phyloP scores from a whole-genome alignment of 2,329 filamentous ascomycete genomes.

The Xylaria sp. region DNA sequence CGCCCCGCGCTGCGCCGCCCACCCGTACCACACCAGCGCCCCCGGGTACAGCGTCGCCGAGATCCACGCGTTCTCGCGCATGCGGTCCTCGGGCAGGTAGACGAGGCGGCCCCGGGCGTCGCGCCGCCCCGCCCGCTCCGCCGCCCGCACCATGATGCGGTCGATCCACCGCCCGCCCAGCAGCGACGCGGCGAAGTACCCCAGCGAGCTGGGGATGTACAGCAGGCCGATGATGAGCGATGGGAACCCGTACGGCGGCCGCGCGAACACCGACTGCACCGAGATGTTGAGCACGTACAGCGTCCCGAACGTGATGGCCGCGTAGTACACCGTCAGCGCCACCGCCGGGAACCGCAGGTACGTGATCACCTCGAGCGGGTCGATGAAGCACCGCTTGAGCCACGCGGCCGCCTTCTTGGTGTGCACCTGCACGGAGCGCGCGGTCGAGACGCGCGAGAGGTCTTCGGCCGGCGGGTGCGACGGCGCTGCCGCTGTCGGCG shows the following conservation, averaged over 20 bases:
- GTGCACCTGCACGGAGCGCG: slow-evolving; percentile 61
- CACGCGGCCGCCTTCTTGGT: slow-evolving; percentile 56
- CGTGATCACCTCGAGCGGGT: slow-evolving; percentile 70
- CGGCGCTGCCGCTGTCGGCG: neutral
- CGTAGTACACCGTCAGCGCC: slow-evolving; percentile 71
- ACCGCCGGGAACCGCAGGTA: slow-evolving; percentile 78
- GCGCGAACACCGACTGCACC: slow-evolving; percentile 70
- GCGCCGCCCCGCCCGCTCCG: slow-evolving; percentile 68
- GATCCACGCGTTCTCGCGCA: slow-evolving; percentile 81
- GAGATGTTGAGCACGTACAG: slow-evolving; percentile 80
- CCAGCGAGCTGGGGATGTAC: slow-evolving; percentile 75
- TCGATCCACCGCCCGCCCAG: slow-evolving; percentile 80
- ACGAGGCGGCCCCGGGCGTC: slow-evolving; percentile 68
- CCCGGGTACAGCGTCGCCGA: slow-evolving; percentile 71
- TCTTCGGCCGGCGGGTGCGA: slow-evolving; percentile 6
- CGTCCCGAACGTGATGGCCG: slow-evolving; percentile 73
- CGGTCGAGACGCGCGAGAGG: slow-evolving; percentile 59
- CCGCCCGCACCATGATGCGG: slow-evolving; percentile 77
- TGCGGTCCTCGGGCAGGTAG: slow-evolving; percentile 76
- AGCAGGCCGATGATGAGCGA: slow-evolving; percentile 72
- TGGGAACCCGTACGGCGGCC: slow-evolving; percentile 67
- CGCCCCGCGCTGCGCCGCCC: slow-evolving; percentile 68
- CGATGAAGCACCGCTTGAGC: slow-evolving; percentile 66
- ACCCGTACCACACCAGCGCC: slow-evolving; percentile 76
- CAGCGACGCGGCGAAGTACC: slow-evolving; percentile 70